A percentile compares a stretch with the other conserved stretches of the same genome.
phyloP scores from a whole-genome alignment of 805 yeast genomes.

The Jamesozyma piceae region DNA sequence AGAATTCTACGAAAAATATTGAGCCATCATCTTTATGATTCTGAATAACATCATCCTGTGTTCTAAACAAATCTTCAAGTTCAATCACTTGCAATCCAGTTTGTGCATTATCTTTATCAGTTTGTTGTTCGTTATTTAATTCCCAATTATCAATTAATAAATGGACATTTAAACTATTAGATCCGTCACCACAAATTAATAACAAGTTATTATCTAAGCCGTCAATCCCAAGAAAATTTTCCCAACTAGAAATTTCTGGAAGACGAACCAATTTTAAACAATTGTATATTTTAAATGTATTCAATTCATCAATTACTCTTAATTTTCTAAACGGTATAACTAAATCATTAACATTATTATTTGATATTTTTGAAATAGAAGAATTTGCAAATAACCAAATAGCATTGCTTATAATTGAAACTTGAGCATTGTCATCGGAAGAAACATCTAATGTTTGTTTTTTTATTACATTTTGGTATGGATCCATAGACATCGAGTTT shows the following conservation, averaged over 20 bases:
- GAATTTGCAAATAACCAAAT: conserved; percentile 4
- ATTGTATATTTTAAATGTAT: not conserved
- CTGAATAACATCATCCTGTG: too few relatives aligned
- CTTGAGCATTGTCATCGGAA: conserved; percentile 2
- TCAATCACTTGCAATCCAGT: conserved; percentile 7
- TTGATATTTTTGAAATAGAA: conserved; percentile 4
- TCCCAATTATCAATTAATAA: conserved; percentile 9
- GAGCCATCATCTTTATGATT: not conserved
- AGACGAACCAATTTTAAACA: not conserved
- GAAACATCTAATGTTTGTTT: conserved; percentile 3
- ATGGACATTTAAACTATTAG: conserved; percentile 1
- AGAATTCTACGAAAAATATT: not conserved
- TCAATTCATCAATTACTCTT: not conserved
- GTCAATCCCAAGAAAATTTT: not conserved
- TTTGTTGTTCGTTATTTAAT: not conserved
- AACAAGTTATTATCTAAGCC: not conserved
- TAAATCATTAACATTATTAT: not conserved
- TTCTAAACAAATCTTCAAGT: conserved; percentile 14
- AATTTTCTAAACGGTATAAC: not conserved
- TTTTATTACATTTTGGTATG: conserved; percentile 3
- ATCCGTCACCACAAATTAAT: not conserved
- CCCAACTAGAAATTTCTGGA: not conserved
- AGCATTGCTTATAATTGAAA: not conserved
- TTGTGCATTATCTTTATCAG: not conserved
- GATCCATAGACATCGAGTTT: not conserved